Evolutionary conservation across 805 yeast genomes (phyloP).

Genomic region (Candida chauliodis): DNA sequence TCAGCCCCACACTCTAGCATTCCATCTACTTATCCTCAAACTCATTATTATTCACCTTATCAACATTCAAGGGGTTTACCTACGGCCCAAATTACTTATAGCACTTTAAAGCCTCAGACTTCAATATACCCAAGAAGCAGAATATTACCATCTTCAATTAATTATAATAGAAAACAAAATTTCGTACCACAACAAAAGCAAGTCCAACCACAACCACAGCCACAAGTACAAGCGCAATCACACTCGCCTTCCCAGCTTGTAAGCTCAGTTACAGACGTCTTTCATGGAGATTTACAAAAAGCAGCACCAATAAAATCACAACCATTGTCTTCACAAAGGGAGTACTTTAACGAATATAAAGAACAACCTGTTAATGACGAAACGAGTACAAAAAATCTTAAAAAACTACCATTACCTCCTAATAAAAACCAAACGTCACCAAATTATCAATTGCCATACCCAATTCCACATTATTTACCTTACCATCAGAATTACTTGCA

Average conservation of each 20-base stretch:
- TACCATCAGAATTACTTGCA: neutral
- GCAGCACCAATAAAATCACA: slow-evolving; percentile 50
- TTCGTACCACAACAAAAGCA: neutral
- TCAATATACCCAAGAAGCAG: neutral
- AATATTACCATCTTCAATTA: neutral
- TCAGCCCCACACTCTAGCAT: neutral
- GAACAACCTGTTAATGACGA: slow-evolving; percentile 10
- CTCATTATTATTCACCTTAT: neutral
- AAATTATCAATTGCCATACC: neutral
- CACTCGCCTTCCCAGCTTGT: no score
- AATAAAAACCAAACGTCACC: neutral
- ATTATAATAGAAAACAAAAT: neutral
- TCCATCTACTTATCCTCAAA: neutral
- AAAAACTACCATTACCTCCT: neutral
- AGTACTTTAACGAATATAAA: slow-evolving; percentile 24
- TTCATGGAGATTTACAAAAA: slow-evolving; percentile 42
- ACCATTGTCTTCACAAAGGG: slow-evolving; percentile 48
- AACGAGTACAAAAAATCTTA: no score
- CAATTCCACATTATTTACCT: slow-evolving; percentile 3
- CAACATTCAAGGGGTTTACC: slow-evolving; percentile 4
- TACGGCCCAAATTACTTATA: slow-evolving; percentile 9
- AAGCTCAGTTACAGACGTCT: slow-evolving; percentile 45
- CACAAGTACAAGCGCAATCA: neutral
- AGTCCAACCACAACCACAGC: slow-evolving; percentile 1
- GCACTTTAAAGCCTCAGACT: slow-evolving; percentile 6